Evolutionary conservation across 176 grass and related monocot species (phyloP), one percentile per base, ranked within the genome.

Genomic region (Avena sativa): DNA sequence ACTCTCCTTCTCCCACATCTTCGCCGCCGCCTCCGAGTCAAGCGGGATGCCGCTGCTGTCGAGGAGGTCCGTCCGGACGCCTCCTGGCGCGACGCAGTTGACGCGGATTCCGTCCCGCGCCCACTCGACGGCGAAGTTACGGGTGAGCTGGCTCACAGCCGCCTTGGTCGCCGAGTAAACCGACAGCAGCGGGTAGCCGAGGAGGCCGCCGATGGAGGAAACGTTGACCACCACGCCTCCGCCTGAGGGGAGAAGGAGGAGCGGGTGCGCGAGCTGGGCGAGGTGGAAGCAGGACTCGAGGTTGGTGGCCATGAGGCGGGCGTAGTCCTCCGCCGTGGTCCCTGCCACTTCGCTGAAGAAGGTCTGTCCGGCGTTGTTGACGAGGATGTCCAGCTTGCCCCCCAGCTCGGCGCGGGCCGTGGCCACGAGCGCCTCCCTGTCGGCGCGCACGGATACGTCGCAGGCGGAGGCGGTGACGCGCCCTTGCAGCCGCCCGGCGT

Each of bases 251-350:
- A 4, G 3, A 2, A 14, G 25, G 61, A 90, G 80, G 1, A 90
- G 89, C 19, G 80, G 80, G 64, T 83, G 85, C 16, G 85, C 85
- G 20, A 87, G 85, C 56, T 87, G 80, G 52, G 62, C 52, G 55
- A 87, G 65, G 76, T 90, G 84, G 74, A 86, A 90, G 21, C 63
- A 86, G 0, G 89, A 81, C 32, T 90, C 89, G 0, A 90, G 57
- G 43, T 90, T 90, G 43, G 84, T 90, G 1, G 57, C 79, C 89
- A 83, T 72, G 40, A 72, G 38, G 10, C 69, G 69, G 10, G 38
- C 9, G 69, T 72, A 72, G 40, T 72, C 69, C 78, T 15, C 32
- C 13, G 26, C 9, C 1, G 20, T 83, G 86, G 25, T 66, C 84
- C 10, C 86, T 47, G 2, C 6, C 12, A 0, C 7, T 10, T 4